Percentiles rank a stretch among this genome's conserved stretches.
Conservation (phyloP, 1,284 basidiomycete species). For the Peniophora sp. region DNA sequence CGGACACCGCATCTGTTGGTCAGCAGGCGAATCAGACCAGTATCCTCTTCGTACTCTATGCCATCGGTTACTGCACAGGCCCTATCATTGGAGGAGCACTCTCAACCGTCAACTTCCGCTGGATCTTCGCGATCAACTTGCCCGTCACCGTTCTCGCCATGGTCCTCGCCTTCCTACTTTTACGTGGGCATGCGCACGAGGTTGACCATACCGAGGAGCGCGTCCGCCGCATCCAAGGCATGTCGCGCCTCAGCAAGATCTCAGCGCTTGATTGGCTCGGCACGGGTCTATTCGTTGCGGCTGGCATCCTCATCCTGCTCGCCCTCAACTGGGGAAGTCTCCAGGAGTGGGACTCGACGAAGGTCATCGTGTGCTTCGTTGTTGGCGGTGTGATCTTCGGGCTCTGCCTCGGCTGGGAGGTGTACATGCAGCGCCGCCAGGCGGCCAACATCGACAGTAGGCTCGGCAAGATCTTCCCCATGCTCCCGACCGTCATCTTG, state of each 20-base stretch:
- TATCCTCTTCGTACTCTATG: conserved; percentile 34
- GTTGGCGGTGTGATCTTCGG: conserved; percentile 30
- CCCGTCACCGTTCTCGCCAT: conserved; percentile 25
- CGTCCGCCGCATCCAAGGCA: conserved; percentile 13
- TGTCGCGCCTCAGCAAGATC: conserved; percentile 22
- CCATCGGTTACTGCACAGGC: conserved; percentile 34
- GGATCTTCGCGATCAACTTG: conserved; percentile 47
- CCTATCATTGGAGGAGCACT: conserved; percentile 40
- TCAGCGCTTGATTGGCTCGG: conserved; percentile 39
- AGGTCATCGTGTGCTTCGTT: conserved; percentile 27
- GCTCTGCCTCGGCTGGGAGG: conserved; percentile 32
- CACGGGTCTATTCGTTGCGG: conserved; percentile 33
- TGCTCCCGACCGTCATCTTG: conserved; percentile 3
- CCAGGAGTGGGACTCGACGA: conserved; percentile 24
- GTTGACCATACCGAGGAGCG: conserved; percentile 4
- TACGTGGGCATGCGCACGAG: conserved; percentile 24
- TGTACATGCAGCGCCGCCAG: conserved; percentile 23
- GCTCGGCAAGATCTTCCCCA: neutral
- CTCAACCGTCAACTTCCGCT: conserved; percentile 33
- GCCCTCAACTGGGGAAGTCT: conserved; percentile 33
- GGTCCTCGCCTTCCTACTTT: conserved; percentile 31
- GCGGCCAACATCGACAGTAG: neutral
- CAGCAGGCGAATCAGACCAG: conserved; percentile 35
- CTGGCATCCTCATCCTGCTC: conserved; percentile 24
- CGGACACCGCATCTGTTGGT: conserved; percentile 34